Conservation (phyloP, 2,329 filamentous ascomycete genomes). For the Didymella pomorum region DNA sequence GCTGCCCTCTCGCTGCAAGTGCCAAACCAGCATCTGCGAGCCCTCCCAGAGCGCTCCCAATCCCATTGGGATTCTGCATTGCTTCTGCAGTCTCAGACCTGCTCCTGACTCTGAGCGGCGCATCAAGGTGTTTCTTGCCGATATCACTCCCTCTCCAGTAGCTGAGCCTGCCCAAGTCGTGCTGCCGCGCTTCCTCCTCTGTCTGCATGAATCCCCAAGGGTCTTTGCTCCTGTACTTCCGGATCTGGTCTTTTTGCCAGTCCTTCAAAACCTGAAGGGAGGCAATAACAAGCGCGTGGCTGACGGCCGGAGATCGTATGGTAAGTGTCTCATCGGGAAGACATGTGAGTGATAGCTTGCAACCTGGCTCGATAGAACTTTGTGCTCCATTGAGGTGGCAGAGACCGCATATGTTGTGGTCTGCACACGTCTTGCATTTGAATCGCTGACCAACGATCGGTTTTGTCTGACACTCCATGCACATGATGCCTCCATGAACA, state of each 20-base stretch:
- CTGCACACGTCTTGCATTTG: conserved; percentile 36
- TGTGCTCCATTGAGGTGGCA: conserved; percentile 23
- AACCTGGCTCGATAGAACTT: conserved; percentile 25
- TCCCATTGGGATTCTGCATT: conserved; percentile 14
- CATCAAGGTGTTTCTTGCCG: conserved; percentile 15
- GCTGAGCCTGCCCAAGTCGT: conserved; percentile 34
- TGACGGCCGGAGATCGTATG: conserved; percentile 35
- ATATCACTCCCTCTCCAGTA: conserved; percentile 40
- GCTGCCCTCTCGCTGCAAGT: conserved; percentile 21
- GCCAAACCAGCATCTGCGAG: conserved; percentile 25
- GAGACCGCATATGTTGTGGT: conserved; percentile 38
- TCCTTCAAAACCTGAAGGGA: conserved; percentile 47
- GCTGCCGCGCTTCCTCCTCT: conserved; percentile 33
- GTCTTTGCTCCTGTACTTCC: conserved; percentile 32
- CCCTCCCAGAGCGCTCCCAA: conserved; percentile 16
- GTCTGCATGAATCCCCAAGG: conserved; percentile 30
- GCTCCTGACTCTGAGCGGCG: conserved; percentile 20
- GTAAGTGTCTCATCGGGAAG: conserved; percentile 43
- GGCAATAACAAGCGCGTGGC: conserved; percentile 40
- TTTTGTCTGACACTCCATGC: conserved; percentile 30
- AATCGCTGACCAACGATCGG: conserved; percentile 39
- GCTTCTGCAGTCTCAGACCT: conserved; percentile 22
- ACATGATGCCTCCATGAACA: conserved; percentile 25
- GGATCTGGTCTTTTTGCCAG: conserved; percentile 41
- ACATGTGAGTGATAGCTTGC: conserved; percentile 33